Conservation (phyloP, 129 eudicot genomes). For the Pseudognaphalium luteoalbum region DNA sequence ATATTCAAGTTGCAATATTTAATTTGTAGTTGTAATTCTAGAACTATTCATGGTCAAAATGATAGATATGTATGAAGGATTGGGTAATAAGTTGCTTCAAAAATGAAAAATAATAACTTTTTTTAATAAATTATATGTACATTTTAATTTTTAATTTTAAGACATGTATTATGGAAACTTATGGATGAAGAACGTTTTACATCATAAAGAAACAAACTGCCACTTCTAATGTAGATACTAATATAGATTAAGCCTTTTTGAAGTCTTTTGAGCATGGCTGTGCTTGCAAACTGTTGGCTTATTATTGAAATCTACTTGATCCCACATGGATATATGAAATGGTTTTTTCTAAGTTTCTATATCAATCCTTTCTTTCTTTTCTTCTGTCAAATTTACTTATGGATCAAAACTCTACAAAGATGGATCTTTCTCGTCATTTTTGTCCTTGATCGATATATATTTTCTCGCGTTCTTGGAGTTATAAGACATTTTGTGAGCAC, state of each 20-base stretch:
- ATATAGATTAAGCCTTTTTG: background rate
- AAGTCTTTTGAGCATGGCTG: constrained; percentile 45
- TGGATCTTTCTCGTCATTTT: constrained; percentile 29
- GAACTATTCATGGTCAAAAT: background rate
- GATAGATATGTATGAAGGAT: background rate
- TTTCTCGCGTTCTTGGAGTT: constrained; percentile 13
- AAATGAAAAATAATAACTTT: background rate
- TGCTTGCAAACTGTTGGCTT: constrained; percentile 64
- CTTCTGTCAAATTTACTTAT: constrained; percentile 51
- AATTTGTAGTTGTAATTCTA: background rate
- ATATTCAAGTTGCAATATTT: background rate
- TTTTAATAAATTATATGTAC: too few relatives aligned
- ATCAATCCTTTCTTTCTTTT: constrained; percentile 52
- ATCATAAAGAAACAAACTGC: constrained; percentile 16
- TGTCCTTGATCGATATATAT: constrained; percentile 18
- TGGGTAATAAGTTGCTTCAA: background rate
- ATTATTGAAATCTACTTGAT: constrained; percentile 46
- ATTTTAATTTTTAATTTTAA: background rate
- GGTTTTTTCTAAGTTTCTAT: constrained; percentile 55
- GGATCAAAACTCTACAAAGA: constrained; percentile 45
- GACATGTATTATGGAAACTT: background rate
- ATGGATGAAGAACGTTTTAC: background rate
- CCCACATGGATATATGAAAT: constrained; percentile 55
- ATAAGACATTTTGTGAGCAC: constrained; percentile 12
- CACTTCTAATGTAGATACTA: constrained; percentile 19